Base-by-base conservation (phyloP, 2,329 filamentous ascomycete species). In the Colletotrichum sp. region DNA sequence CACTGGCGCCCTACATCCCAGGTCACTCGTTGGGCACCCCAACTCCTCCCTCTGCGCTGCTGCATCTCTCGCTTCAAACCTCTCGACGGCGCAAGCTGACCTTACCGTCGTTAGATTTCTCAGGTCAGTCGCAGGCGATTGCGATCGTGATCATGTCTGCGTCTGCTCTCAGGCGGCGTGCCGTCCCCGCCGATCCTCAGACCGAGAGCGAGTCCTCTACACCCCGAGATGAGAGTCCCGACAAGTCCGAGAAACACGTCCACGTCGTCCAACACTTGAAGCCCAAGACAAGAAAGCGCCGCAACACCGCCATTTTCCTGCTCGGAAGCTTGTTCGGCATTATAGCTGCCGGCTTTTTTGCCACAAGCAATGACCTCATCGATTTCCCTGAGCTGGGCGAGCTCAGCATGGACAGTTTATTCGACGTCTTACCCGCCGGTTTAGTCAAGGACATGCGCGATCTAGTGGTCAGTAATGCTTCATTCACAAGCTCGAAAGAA, bases 271-370 rank as follows among this genome's bases (percentile, higher is more conserved):
- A 87, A 71, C 61, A 71, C 30, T 32, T 74, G 9, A 82, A 80
- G 27, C 83, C 86, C 13, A 90, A 90, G 79, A 88, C 86, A 68
- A 91, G 91, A 78, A 98, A 96, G 86, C 91, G 95, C 79, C 92
- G 93, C 77, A 94, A 92, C 84, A 93, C 93, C 4, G 92, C 98
- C 81, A 94, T 98, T 32, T 98, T 99, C 84, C 87, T 93, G 12
- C 88, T 99, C 25, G 97, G 97, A 36, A 95, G 96, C 55, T 81
- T 99, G n/a, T 96, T 97, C 80, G 97, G 97, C 15, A 90, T 99
- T 72, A 87, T 98, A n/a, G 90, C 93, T 4, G 97, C 97, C 3
- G 93, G 96, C 34, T 96, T 98, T 84, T 97, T 99, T 80, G 96
- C 96, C 34, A 94, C 94, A 79, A 94, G 91, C 83, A 97, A 96